phyloP scores from a whole-genome alignment of 139 green algal species.

The Coelastrella sp. region DNA sequence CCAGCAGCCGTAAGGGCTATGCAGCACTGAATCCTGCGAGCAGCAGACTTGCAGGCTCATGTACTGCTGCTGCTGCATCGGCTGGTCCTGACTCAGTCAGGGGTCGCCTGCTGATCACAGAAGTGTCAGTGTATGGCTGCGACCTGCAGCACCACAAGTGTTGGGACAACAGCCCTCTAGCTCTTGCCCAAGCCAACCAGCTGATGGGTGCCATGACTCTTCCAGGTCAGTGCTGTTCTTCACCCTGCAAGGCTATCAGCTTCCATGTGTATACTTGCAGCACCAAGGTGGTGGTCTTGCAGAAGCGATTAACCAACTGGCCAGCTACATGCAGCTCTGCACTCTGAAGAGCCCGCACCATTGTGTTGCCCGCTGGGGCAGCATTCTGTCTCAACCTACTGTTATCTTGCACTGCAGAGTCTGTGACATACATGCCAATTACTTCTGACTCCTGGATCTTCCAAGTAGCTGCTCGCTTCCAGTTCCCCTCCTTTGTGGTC shows the following conservation, averaged over 20 bases:
- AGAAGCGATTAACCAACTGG: no score
- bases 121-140: constrained; percentile 41
- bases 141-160: background rate
- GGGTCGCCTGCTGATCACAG: constrained; percentile 13
- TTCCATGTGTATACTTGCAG: background rate
- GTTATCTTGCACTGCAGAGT: constrained; percentile 36
- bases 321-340: no score
- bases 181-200: constrained; percentile 49
- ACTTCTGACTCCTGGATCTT: constrained; percentile 47
- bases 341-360: no score
- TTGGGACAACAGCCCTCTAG: constrained; percentile 11
- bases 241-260: background rate
- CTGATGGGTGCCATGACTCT: constrained; percentile 44
- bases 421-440: constrained; percentile 54
- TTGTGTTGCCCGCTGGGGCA: no score
- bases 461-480: constrained; percentile 44
- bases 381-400: background rate
- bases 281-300: no score
- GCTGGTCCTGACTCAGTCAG: background rate
- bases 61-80: background rate
- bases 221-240: constrained; percentile 35
- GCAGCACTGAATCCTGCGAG: background rate
- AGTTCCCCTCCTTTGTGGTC: constrained; percentile 62
- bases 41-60: background rate
- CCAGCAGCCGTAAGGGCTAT: constrained; percentile 1